Base-by-base conservation (phyloP, 1,139 yeast genomes). In the Geotrichum armillariae region DNA sequence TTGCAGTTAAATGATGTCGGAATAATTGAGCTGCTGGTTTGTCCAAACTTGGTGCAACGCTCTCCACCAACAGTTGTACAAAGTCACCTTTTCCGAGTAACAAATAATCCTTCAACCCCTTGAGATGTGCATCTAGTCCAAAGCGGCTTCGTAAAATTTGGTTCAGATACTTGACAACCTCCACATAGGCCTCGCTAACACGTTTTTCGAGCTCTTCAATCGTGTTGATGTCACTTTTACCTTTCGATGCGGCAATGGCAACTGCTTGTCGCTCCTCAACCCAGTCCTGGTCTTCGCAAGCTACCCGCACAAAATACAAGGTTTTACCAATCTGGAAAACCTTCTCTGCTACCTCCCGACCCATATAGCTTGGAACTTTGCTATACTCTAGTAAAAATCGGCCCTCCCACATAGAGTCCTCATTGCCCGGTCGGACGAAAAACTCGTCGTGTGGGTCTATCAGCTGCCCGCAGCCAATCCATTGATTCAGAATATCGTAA, bases 281-380 rank as follows among this genome's bases (percentile, higher is more conserved):
- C 85, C 87, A 85, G 31, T 73, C 75, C 21, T 76, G 66, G 57
- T 84, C 90, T 11, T 72, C 72, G 56, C 97, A 86, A 46, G 79
- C 78, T 32, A 73, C 73, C 42, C 82, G 79, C 41, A 93, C 68
- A 62, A 85, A 91, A 35, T 81, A 76, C n/a, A 85, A 71, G 14
- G 88, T 79, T 57, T 85, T 83, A 0, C 99, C 99, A 22, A 86
- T 82, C 52, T 88, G 87, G 58, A 77, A 85, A 8, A 86, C 78
- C 56, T 78, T 76, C 22, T 70, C 64, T 1, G 88, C 82, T 1
- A 78, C 66, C 14, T 69, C 68, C 5, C 63, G 59, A 0, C 77
- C 64, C 49, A 85, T 69, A 60, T 85, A 87, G 7, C 67, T 63
- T 0, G 97, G 97, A 1, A 85, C 73, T 56, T 74, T 78, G 0